Base-by-base conservation (phyloP, 768 basidiomycete genomes). In the Obba rivulosa region DNA sequence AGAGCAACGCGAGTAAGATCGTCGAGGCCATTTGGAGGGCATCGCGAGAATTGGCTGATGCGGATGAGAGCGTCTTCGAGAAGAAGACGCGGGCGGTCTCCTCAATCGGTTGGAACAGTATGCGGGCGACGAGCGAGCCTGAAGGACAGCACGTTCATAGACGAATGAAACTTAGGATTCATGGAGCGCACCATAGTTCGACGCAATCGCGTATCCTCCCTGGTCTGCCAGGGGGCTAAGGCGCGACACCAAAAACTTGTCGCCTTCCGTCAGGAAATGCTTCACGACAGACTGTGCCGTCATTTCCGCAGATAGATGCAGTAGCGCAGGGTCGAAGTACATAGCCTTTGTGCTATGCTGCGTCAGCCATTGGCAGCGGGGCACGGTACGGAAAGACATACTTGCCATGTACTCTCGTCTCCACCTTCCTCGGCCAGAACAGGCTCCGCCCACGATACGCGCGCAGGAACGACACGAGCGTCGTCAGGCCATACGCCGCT, bases 101-200 rank as follows among this genome's bases (percentile, higher is more conserved):
- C 66, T 99, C 96, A 21, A 97, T 79, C 0, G 96, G 96, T 57
- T 97, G 95, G 62, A 98, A 95, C 21, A 94, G 61, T 49, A 98
- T 87, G 16, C 96, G 83, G 4, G 93, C 95, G 21, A 96, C 70
- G 13, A 98, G 76, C 3, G 95, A 96, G 43, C 95, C 94, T 95
- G 57, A 11, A 3, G n/a, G n/a, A n/a, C n/a, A n/a, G n/a, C n/a
- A n/a, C n/a, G n/a, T n/a, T n/a, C n/a, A n/a, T n/a, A n/a, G n/a
- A n/a, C n/a, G n/a, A n/a, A n/a, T n/a, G n/a, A n/a, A n/a, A n/a
- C n/a, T n/a, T n/a, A n/a, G n/a, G n/a, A n/a, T n/a, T n/a, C n/a
- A n/a, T n/a, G n/a, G 28, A 31, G 16, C 78, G 43, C 45, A 89
- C 95, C 96, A 62, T 98, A 99, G 65, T 97, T 98, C 35, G 87